Conservation (phyloP, 306 rosid genomes). For the Sechiopsis laciniata region DNA sequence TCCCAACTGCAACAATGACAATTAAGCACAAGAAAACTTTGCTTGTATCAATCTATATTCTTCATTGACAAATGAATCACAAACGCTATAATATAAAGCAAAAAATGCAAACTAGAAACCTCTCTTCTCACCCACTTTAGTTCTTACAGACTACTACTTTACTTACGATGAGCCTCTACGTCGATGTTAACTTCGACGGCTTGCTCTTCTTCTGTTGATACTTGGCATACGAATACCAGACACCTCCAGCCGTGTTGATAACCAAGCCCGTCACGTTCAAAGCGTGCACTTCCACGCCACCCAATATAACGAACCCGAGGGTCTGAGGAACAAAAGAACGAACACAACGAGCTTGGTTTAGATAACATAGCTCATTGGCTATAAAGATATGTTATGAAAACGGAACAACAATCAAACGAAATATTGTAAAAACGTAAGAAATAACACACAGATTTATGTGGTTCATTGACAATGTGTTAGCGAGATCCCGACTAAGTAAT, state of each 20-base stretch:
- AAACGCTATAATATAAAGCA: not conserved
- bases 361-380: not conserved
- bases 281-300: conserved; percentile 79
- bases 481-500: too few relatives aligned
- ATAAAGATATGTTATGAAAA: too few relatives aligned
- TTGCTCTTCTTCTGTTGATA: conserved; percentile 66
- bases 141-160: not conserved
- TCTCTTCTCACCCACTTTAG: not conserved
- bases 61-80: not conserved
- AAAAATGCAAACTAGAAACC: too few relatives aligned
- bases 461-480: too few relatives aligned
- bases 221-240: conserved; percentile 89
- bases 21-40: not conserved
- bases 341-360: not conserved
- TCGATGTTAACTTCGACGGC: conserved; percentile 40
- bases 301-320: conserved; percentile 75
- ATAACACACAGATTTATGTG: too few relatives aligned
- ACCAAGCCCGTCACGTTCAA: conserved; percentile 78
- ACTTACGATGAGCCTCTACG: conserved; percentile 37
- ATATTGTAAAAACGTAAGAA: too few relatives aligned
- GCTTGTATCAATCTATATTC: conserved; percentile 1
- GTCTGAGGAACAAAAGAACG: conserved; percentile 39
- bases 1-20: too few relatives aligned
- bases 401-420: too few relatives aligned
- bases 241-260: conserved; percentile 90